phyloP scores from a whole-genome alignment of 1,139 yeast genomes.

The Taiozyma onychis region DNA sequence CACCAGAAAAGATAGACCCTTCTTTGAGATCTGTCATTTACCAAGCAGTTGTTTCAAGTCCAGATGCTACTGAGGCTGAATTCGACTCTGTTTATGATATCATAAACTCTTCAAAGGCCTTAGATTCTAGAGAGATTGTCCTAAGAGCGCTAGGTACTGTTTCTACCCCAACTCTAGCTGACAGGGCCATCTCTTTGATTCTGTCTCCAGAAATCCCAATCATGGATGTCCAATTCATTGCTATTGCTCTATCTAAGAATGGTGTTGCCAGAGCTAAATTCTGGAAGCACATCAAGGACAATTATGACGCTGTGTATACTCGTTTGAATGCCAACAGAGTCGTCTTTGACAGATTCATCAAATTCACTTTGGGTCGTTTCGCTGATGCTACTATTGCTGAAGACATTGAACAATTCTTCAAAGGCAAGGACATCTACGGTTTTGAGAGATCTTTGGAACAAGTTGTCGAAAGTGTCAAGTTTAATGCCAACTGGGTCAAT shows the following conservation, averaged over 20 bases:
- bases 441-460: slow-evolving; percentile 56
- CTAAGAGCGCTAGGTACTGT: slow-evolving; percentile 55
- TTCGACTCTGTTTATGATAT: slow-evolving; percentile 45
- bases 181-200: slow-evolving; percentile 22
- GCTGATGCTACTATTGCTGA: slow-evolving; percentile 37
- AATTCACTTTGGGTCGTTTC: slow-evolving; percentile 44
- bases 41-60: slow-evolving; percentile 37
- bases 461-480: slow-evolving; percentile 46
- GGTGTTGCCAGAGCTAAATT: slow-evolving; percentile 41
- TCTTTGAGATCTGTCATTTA: slow-evolving; percentile 51
- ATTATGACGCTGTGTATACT: slow-evolving; percentile 44
- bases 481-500: slow-evolving; percentile 43
- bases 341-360: slow-evolving; percentile 59
- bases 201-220: slow-evolving; percentile 41
- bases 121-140: slow-evolving; percentile 66
- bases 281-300: slow-evolving; percentile 51
- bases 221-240: slow-evolving; percentile 60
- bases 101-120: slow-evolving; percentile 49
- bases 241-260: slow-evolving; percentile 47
- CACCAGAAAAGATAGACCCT: slow-evolving; percentile 43
- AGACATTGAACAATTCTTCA: slow-evolving; percentile 48
- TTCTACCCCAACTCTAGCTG: slow-evolving; percentile 30
- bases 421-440: slow-evolving; percentile 49
- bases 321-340: slow-evolving; percentile 52
- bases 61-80: slow-evolving; percentile 37